Conservation (phyloP, 1,139 yeast genomes). For the Diutina mesorugosa region DNA sequence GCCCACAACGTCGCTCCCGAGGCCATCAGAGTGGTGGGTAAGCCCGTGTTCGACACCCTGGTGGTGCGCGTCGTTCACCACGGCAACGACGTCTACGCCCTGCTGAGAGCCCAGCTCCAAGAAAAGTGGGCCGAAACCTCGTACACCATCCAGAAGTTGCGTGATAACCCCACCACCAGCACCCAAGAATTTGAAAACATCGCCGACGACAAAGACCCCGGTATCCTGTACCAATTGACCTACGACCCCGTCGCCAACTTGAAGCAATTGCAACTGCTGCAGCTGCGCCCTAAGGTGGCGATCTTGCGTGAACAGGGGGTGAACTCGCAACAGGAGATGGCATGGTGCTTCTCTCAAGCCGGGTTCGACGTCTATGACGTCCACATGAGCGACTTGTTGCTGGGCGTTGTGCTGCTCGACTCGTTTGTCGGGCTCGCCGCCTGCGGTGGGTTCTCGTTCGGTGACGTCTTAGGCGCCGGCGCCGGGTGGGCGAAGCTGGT, state of each 20-base stretch:
- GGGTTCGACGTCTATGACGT: constrained; percentile 92
- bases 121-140: constrained; percentile 84
- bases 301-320: constrained; percentile 98
- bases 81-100: constrained; percentile 25
- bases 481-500: constrained; percentile 99
- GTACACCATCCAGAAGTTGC: constrained; percentile 74
- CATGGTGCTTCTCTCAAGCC: constrained; percentile 90
- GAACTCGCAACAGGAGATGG: constrained; percentile 97
- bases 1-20: constrained; percentile 41
- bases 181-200: constrained; percentile 73
- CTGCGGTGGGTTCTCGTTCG: constrained; percentile 98
- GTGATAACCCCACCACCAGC: constrained; percentile 91
- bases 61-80: constrained; percentile 38
- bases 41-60: constrained; percentile 34
- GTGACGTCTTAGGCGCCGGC: constrained; percentile 98
- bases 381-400: constrained; percentile 87
- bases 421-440: constrained; percentile 93
- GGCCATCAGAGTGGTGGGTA: constrained; percentile 53
- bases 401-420: constrained; percentile 60
- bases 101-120: constrained; percentile 62
- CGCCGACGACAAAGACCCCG: constrained; percentile 77
- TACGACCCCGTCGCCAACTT: constrained; percentile 22
- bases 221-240: constrained; percentile 70
- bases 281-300: constrained; percentile 68
- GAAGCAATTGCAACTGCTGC: background rate